Evolutionary conservation across 1,284 basidiomycete species (phyloP), one percentile per base, ranked within the genome.

Genomic region (Pholiota adiposa): DNA sequence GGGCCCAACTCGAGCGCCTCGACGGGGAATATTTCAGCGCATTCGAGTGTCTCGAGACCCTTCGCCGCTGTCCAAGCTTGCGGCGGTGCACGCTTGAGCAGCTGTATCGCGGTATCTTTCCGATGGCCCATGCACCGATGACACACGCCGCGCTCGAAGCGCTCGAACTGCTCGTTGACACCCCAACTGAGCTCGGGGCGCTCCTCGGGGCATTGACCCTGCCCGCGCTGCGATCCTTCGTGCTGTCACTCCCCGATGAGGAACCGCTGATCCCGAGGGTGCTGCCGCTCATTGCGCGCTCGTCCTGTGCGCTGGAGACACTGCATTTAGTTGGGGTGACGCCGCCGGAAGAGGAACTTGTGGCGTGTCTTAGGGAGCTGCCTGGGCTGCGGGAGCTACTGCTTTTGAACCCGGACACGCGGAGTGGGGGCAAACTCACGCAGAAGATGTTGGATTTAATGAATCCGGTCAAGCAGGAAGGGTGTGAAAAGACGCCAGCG

Each of bases 321-420:
- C 52, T 67, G 7, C 66, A 67, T 43, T 49, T 67, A 23, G 66
- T 67, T 21, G 64, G 66, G 8, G 31, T 55, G 16, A 67, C 60
- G 16, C 66, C 66, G 11, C 51, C 16, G 1, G 68, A 69, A 21
- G 59, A 65, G 7, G 57, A 63, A 25, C 46, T 69, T 21, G 55
- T 67, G 18, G 48, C 44, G 43, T 65, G 64, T 31, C 54, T 69
- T 29, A 53, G 49, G 33, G 59, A 58, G 21, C 46, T 67, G n/a
- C 61, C 64, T 27, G 58, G 54, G 21, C 36, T 67, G 43, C 58
- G 54, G 18, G 59, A 60, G 19, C 33, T 68, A 16, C 25, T 67
- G 34, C 46, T 67, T 21, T 43, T 67, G 21, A 65, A 67, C 51
- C 66, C 66, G 31, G 33, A 27, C 2, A 60, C 57, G 25, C 59